Percentiles rank a stretch among this genome's conserved stretches.
Evolutionary conservation across 2,329 filamentous ascomycete genomes (phyloP).

Genomic region (Diaporthe vexans): DNA sequence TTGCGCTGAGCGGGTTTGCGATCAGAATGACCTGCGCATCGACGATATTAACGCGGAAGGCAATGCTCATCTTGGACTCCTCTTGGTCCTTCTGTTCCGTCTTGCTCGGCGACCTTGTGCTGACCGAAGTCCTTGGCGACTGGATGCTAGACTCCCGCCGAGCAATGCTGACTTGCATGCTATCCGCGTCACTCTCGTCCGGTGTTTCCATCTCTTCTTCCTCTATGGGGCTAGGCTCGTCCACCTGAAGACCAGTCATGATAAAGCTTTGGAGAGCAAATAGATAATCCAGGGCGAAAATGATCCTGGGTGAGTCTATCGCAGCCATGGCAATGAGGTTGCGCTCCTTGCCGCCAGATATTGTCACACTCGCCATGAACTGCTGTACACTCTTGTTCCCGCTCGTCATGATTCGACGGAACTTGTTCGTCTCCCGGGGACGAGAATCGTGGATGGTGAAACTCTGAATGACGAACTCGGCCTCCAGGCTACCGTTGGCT

Average conservation of each 20-base stretch:
- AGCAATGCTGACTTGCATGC: conserved; percentile 62
- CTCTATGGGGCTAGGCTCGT: conserved; percentile 70
- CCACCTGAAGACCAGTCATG: conserved; percentile 76
- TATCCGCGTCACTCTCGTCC: conserved; percentile 72
- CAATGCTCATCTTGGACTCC: conserved; percentile 76
- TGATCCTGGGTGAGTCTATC: conserved; percentile 93
- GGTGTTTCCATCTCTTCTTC: conserved; percentile 56
- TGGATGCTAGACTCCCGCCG: conserved; percentile 49
- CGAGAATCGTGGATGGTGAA: conserved; percentile 96
- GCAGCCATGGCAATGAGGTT: conserved; percentile 92
- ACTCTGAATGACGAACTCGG: conserved; percentile 91
- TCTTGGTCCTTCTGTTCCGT: conserved; percentile 46
- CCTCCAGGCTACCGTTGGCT: conserved; percentile 90
- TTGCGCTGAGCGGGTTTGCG: conserved; percentile 90
- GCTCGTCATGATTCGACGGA: conserved; percentile 97
- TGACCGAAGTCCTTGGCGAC: conserved; percentile 50
- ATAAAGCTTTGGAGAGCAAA: conserved; percentile 90
- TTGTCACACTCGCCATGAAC: conserved; percentile 96
- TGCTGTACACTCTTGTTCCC: conserved; percentile 96
- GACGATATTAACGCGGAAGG: conserved; percentile 93
- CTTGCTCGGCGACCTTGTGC: conserved; percentile 36
- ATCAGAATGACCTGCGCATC: conserved; percentile 97
- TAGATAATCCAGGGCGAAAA: conserved; percentile 95
- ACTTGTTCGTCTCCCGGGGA: conserved; percentile 92
- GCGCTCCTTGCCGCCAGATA: conserved; percentile 85